Conservation (phyloP, 805 yeast species). For the Kluyveromyces lactis region DNA sequence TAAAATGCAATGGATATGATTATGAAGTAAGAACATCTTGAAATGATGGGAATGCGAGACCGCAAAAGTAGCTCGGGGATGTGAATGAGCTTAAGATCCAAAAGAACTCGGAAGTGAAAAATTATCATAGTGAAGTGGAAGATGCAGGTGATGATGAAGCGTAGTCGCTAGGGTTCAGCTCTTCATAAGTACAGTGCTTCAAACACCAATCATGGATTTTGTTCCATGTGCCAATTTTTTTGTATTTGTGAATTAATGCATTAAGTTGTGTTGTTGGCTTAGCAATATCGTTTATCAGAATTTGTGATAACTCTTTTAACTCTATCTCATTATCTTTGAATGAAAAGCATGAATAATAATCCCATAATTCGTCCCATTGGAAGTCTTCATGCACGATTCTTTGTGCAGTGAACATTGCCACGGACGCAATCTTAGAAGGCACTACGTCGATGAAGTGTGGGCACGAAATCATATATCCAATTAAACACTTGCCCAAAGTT, state of each 20-base stretch:
- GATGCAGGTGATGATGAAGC: constrained; percentile 1
- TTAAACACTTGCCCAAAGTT: constrained; percentile 74
- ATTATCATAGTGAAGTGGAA: not conserved
- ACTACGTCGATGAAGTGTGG: constrained; percentile 61
- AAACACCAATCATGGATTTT: constrained; percentile 4
- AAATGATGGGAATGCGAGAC: no score
- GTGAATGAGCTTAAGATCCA: no score
- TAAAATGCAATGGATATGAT: no score
- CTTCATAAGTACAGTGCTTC: not conserved
- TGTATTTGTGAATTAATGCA: constrained; percentile 21
- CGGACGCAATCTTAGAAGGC: constrained; percentile 79
- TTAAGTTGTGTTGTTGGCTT: constrained; percentile 23
- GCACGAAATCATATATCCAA: constrained; percentile 73
- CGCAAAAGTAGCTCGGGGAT: no score
- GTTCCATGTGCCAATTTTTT: constrained; percentile 3
- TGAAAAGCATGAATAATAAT: constrained; percentile 1
- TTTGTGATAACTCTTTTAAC: constrained; percentile 1
- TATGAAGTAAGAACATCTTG: no score
- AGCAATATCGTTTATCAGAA: constrained; percentile 21
- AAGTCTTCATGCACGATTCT: not conserved
- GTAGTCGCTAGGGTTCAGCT: not conserved
- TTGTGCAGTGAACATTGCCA: constrained; percentile 48
- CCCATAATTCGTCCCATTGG: constrained; percentile 3
- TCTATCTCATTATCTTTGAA: constrained; percentile 2
- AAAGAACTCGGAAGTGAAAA: no score